Conservation (phyloP, 2,329 filamentous ascomycete genomes). For the Clarireedia paspali region DNA sequence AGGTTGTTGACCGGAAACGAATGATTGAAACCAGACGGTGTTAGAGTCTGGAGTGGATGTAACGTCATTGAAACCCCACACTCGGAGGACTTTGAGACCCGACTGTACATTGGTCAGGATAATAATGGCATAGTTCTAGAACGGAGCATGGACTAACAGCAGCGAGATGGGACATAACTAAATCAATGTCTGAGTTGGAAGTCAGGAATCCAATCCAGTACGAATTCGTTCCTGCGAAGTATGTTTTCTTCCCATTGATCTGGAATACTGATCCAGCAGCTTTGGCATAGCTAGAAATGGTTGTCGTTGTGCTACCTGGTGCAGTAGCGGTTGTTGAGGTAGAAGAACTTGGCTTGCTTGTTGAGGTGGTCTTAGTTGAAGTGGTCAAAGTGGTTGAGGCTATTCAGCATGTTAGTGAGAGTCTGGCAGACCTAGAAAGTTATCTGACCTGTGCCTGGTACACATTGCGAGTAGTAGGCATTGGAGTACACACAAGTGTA, state of each 20-base stretch:
- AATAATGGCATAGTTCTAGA: not conserved
- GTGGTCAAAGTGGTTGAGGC: not conserved
- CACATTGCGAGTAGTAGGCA: conserved; percentile 5
- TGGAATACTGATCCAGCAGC: conserved; percentile 30
- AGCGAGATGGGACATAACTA: conserved; percentile 39
- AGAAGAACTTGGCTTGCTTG: conserved; percentile 6
- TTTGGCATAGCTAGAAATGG: conserved; percentile 18
- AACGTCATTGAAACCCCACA: conserved; percentile 59
- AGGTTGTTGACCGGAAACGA: conserved; percentile 37
- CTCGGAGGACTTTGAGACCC: conserved; percentile 50
- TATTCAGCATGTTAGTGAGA: not conserved
- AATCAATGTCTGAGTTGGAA: conserved; percentile 47
- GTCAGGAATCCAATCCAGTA: conserved; percentile 49
- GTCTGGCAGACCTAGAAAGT: too few relatives aligned
- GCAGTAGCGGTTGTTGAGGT: conserved; percentile 6
- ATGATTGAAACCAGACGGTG: conserved; percentile 36
- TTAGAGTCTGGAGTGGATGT: conserved; percentile 32
- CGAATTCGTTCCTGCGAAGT: conserved; percentile 47
- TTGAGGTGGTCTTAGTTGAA: not conserved
- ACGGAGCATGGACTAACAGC: conserved; percentile 14
- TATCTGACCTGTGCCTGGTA: not conserved
- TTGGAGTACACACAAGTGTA: not conserved
- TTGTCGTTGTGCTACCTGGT: conserved; percentile 6
- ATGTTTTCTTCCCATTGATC: conserved; percentile 38
- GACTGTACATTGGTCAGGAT: conserved; percentile 25